These are phyloP conservation scores for Ramularia collo-cygni DNA, from an alignment of 2,329 filamentous ascomycete genomes.

Conservation along the genomic window DNA sequence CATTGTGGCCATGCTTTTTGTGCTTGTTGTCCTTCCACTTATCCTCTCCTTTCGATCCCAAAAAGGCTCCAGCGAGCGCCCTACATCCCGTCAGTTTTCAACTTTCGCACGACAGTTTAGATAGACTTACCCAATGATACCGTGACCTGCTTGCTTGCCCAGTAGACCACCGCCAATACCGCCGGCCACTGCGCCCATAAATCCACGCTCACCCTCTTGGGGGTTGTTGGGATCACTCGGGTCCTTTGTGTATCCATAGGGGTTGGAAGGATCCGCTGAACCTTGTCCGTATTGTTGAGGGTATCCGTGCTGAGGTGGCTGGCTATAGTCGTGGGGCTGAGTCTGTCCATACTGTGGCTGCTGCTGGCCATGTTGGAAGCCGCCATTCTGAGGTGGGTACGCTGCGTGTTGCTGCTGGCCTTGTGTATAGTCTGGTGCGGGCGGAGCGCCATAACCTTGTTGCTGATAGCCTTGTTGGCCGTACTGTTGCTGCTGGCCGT, in stretches of 20 bases:
- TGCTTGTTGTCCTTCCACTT: conserved; percentile 41
- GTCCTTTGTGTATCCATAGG: conserved; percentile 30
- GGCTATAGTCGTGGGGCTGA: conserved; percentile 19
- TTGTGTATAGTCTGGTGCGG: conserved; percentile 22
- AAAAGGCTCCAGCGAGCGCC: conserved; percentile 50
- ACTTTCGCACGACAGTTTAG: too few relatives aligned
- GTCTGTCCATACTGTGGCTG: conserved; percentile 19
- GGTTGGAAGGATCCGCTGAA: conserved; percentile 30
- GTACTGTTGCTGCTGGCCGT: conserved; percentile 7
- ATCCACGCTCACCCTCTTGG: conserved; percentile 50
- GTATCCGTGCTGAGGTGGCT: conserved; percentile 18
- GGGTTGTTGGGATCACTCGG: conserved; percentile 37
- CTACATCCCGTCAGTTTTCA: conserved; percentile 27
- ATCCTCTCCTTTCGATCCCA: conserved; percentile 50
- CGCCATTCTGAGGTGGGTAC: conserved; percentile 28
- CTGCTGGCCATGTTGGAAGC: conserved; percentile 22
- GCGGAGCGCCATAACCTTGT: conserved; percentile 22
- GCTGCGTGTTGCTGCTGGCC: conserved; percentile 20
- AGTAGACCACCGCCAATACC: conserved; percentile 51
- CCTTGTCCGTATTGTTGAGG: conserved; percentile 35
- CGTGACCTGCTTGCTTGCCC: conserved; percentile 52
- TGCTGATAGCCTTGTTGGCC: conserved; percentile 18
- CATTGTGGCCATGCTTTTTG: conserved; percentile 16
- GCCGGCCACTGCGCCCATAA: conserved; percentile 51
- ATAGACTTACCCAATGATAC: conserved; percentile 36